phyloP scores from a whole-genome alignment of 345 rosid species.

The Trapa bicornis region DNA sequence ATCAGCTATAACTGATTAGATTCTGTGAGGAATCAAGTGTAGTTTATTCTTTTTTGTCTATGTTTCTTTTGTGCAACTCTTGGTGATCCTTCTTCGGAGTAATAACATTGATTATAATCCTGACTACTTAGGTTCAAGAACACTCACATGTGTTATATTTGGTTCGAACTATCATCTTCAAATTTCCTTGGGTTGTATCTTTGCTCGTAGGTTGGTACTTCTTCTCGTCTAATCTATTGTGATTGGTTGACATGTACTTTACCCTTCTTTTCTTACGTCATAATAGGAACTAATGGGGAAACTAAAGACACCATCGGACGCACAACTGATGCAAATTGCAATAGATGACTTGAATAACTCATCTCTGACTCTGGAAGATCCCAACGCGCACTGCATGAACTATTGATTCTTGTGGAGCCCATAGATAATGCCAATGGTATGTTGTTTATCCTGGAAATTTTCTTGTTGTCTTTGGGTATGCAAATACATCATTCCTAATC shows the following conservation, averaged over 20 bases:
- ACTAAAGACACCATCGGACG: slow-evolving; percentile 75
- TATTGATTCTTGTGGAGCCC: slow-evolving; percentile 77
- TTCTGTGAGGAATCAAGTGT: background rate
- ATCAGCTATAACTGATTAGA: background rate
- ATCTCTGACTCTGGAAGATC: slow-evolving; percentile 62
- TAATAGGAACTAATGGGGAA: slow-evolving; percentile 66
- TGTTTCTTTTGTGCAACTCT: background rate
- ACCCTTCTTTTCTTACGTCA: slow-evolving; percentile 2
- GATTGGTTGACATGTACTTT: background rate
- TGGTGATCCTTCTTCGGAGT: background rate
- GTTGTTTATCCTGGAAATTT: background rate
- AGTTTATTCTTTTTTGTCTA: background rate
- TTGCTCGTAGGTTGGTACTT: background rate
- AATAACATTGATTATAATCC: background rate
- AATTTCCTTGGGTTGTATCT: background rate
- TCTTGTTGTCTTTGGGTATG: background rate
- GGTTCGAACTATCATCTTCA: background rate
- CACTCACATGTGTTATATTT: background rate
- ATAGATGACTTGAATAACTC: slow-evolving; percentile 64
- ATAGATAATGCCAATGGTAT: slow-evolving; percentile 89
- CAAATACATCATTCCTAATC: background rate
- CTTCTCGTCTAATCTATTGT: background rate
- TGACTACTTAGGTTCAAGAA: no score
- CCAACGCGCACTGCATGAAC: slow-evolving; percentile 72
- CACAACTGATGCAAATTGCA: slow-evolving; percentile 70